Percentiles rank a stretch among this genome's conserved stretches.
Evolutionary conservation across 805 yeast species (phyloP).

Genomic region (Kazachstania taianensis): DNA sequence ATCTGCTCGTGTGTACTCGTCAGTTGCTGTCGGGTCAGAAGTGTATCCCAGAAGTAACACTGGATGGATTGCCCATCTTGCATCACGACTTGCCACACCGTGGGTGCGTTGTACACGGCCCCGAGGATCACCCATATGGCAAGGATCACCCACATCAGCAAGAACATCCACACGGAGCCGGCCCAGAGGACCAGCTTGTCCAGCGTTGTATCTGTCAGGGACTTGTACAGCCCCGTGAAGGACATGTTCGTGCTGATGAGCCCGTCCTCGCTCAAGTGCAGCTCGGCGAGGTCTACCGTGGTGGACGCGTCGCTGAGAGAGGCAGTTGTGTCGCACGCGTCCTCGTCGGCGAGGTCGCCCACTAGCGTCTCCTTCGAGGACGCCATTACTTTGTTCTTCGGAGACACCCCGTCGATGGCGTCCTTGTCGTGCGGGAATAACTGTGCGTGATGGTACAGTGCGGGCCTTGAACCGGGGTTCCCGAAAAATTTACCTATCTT

Average conservation of each 20-base stretch:
- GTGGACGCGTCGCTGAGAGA: slow-evolving; percentile 13
- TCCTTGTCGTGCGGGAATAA: slow-evolving; percentile 2
- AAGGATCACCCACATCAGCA: slow-evolving; percentile 20
- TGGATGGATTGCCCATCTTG: slow-evolving; percentile 35
- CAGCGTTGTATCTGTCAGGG: slow-evolving; percentile 14
- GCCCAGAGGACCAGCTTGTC: slow-evolving; percentile 23
- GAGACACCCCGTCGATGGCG: not conserved
- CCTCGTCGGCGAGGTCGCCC: not conserved
- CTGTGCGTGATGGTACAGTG: slow-evolving; percentile 8
- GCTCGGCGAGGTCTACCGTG: slow-evolving; percentile 7
- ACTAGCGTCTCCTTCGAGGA: not conserved
- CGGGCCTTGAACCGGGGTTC: slow-evolving; percentile 14
- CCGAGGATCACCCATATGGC: slow-evolving; percentile 26
- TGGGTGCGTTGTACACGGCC: slow-evolving; percentile 23
- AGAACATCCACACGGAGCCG: slow-evolving; percentile 22
- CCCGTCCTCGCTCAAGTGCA: slow-evolving; percentile 12
- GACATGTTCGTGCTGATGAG: slow-evolving; percentile 13
- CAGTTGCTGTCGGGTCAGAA: slow-evolving; percentile 34
- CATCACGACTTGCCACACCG: slow-evolving; percentile 34
- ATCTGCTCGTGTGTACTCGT: slow-evolving; percentile 21
- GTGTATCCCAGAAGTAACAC: slow-evolving; percentile 32
- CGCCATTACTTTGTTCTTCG: not conserved
- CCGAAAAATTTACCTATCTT: slow-evolving; percentile 16
- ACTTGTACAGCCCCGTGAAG: slow-evolving; percentile 22
- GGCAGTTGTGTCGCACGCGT: not conserved